phyloP scores from a whole-genome alignment of 148 eudicot genomes.

The Cornus kousa region DNA sequence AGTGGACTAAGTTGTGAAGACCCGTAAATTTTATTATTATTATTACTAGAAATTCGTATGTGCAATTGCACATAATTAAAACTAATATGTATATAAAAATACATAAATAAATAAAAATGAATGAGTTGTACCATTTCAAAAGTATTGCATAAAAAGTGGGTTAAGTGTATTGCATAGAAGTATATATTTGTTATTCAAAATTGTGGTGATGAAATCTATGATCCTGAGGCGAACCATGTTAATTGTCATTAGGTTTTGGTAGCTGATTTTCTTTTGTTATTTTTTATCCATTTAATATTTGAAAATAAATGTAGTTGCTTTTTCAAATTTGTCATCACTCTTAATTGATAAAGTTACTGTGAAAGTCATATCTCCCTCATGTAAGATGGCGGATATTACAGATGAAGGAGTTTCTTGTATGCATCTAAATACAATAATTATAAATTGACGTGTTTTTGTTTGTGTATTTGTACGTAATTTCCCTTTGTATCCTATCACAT shows the following conservation, averaged over 20 bases:
- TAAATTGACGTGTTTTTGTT: background rate
- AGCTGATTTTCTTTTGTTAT: no score
- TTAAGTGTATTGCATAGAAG: no score
- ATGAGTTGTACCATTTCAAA: no score
- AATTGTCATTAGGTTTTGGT: no score
- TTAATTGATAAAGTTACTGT: slow-evolving; percentile 75
- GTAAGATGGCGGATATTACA: slow-evolving; percentile 98
- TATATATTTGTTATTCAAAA: background rate
- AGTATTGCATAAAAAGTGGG: background rate
- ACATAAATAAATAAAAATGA: no score
- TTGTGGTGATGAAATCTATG: background rate
- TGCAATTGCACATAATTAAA: no score
- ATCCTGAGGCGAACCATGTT: background rate
- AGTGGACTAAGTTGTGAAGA: no score
- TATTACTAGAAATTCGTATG: no score
- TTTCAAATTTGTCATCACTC: background rate
- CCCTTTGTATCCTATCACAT: background rate
- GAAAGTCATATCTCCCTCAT: slow-evolving; percentile 89
- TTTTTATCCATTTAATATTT: no score
- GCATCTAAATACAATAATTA: slow-evolving; percentile 18
- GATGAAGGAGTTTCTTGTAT: slow-evolving; percentile 93
- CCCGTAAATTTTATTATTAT: no score
- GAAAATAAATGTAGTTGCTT: background rate
- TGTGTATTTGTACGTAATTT: background rate
- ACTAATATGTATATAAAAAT: no score